Conservation (phyloP, 345 rosid species). For the Pistacia integerrima region DNA sequence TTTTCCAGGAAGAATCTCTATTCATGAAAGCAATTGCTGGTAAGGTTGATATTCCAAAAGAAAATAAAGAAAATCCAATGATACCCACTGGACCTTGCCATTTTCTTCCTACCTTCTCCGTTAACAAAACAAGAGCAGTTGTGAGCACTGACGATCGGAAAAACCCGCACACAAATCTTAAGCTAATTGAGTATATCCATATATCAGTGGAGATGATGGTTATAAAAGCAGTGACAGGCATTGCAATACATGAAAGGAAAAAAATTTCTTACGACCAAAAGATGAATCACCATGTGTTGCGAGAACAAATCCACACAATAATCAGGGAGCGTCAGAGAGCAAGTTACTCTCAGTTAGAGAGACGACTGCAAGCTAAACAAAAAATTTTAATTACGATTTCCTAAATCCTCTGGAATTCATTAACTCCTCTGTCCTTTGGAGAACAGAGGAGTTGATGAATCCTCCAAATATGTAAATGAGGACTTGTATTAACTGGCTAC, state of each 20-base stretch:
- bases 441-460: neutral
- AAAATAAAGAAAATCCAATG: conserved; percentile 44
- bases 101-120: neutral
- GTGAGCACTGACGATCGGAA: neutral
- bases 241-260: conserved; percentile 40
- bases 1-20: conserved; percentile 35
- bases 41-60: conserved; percentile 52
- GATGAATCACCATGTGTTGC: conserved; percentile 55
- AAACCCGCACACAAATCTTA: neutral
- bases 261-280: conserved; percentile 60
- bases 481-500: conserved; percentile 21
- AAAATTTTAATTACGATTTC: too few relatives aligned
- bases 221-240: conserved; percentile 14
- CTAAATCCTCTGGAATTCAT: too few relatives aligned
- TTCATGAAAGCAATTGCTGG: conserved; percentile 35
- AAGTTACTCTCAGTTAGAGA: too few relatives aligned
- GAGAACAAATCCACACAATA: conserved; percentile 44
- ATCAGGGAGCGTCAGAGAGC: too few relatives aligned
- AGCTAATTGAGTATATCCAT: conserved; percentile 42
- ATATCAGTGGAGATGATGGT: conserved; percentile 42
- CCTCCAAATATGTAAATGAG: neutral
- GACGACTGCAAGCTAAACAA: too few relatives aligned
- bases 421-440: neutral
- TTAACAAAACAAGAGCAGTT: conserved; percentile 9
- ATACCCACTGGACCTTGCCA: conserved; percentile 51